These are phyloP conservation scores for Nothophoma quercina DNA, from an alignment of 2,329 filamentous ascomycete species.

Conservation along the genomic window DNA sequence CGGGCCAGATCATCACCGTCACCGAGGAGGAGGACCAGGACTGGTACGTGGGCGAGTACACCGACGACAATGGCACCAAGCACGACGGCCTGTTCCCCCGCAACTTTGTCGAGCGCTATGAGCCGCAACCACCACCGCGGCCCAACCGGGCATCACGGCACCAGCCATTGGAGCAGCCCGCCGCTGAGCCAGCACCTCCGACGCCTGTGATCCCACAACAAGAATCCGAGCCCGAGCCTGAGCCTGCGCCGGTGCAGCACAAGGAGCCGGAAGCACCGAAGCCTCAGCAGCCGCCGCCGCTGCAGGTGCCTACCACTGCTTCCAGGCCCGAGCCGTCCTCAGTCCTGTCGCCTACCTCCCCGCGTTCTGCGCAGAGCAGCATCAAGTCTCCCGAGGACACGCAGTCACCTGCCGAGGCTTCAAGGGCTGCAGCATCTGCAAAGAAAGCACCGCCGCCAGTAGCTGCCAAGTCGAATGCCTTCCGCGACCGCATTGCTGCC, in stretches of 20 bases:
- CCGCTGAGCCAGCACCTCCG: slow-evolving; percentile 36
- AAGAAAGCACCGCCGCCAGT: slow-evolving; percentile 71
- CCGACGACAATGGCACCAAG: slow-evolving; percentile 75
- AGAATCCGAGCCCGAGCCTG: slow-evolving; percentile 29
- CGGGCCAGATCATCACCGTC: slow-evolving; percentile 91
- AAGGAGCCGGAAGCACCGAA: slow-evolving; percentile 46
- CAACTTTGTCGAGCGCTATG: slow-evolving; percentile 97
- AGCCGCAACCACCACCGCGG: slow-evolving; percentile 87
- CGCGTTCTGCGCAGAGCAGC: slow-evolving; percentile 35
- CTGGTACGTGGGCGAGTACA: slow-evolving; percentile 91
- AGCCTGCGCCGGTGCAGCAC: slow-evolving; percentile 25
- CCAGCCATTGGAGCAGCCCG: slow-evolving; percentile 45
- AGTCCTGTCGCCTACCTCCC: slow-evolving; percentile 38
- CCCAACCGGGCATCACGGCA: slow-evolving; percentile 73
- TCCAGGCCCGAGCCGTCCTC: slow-evolving; percentile 31
- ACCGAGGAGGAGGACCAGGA: slow-evolving; percentile 91
- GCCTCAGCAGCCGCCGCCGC: slow-evolving; percentile 47
- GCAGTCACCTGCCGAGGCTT: slow-evolving; percentile 43
- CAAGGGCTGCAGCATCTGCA: slow-evolving; percentile 51
- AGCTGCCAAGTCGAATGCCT: slow-evolving; percentile 83
- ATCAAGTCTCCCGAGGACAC: slow-evolving; percentile 28
- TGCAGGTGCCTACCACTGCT: slow-evolving; percentile 36
- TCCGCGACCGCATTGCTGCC: slow-evolving; percentile 94
- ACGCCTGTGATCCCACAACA: slow-evolving; percentile 42
- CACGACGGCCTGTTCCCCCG: slow-evolving; percentile 89